Evolutionary conservation across 2,329 filamentous ascomycete genomes (phyloP).

Genomic region (Gliomastix tumulicola): DNA sequence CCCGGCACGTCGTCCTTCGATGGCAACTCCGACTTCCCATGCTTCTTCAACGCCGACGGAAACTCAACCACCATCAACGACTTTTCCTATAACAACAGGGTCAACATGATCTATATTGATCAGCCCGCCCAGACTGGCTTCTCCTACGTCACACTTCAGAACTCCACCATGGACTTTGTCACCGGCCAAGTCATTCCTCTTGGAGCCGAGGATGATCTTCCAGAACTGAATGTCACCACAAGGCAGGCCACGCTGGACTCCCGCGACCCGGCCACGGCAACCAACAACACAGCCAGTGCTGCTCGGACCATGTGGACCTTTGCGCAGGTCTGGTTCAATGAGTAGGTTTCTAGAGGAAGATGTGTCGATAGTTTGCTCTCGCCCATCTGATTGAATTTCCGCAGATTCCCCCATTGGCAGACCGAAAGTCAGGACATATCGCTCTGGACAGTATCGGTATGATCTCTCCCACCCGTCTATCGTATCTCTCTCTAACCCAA

Average conservation of each 20-base stretch:
- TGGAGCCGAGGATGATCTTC: background rate
- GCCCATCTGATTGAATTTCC: background rate
- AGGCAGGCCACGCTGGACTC: constrained; percentile 8
- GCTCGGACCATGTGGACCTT: constrained; percentile 54
- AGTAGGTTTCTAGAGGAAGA: constrained; percentile 4
- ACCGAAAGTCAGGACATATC: constrained; percentile 45
- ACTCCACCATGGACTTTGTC: constrained; percentile 47
- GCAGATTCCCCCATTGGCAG: constrained; percentile 46
- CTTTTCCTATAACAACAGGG: constrained; percentile 13
- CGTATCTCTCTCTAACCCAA: no score
- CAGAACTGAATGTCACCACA: constrained; percentile 7
- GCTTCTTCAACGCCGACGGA: constrained; percentile 33
- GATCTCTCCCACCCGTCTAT: no score
- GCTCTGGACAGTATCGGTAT: constrained; percentile 50
- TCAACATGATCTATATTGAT: constrained; percentile 12
- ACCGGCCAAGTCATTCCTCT: constrained; percentile 5
- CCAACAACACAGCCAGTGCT: constrained; percentile 32
- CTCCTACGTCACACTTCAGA: constrained; percentile 32
- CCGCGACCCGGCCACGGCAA: constrained; percentile 25
- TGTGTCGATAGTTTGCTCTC: background rate
- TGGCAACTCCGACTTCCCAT: constrained; percentile 49
- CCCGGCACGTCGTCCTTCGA: constrained; percentile 55
- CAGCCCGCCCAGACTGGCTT: constrained; percentile 11
- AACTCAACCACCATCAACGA: constrained; percentile 46
- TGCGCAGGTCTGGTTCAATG: constrained; percentile 48